Conservation (phyloP, 371 early-diverging fungal species). For the Massospora cicadina region DNA sequence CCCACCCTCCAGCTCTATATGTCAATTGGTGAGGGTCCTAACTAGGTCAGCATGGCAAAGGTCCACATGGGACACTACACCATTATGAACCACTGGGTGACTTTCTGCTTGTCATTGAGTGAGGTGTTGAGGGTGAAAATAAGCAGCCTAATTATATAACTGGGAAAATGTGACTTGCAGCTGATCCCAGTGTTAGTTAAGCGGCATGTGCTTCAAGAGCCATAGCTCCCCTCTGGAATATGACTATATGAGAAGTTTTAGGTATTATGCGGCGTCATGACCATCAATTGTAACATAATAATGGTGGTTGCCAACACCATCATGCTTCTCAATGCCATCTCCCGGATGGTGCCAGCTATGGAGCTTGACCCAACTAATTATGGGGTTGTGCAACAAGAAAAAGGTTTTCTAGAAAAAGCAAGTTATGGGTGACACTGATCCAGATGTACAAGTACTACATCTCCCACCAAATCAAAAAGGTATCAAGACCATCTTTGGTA, state of each 20-base stretch:
- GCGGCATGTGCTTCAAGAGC: constrained; percentile 75
- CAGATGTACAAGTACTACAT: constrained; percentile 88
- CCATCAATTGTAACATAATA: constrained; percentile 67
- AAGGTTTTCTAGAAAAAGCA: constrained; percentile 55
- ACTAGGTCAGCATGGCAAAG: constrained; percentile 76
- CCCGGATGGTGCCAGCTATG: constrained; percentile 53
- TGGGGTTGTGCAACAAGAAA: constrained; percentile 74
- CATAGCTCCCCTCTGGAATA: constrained; percentile 87
- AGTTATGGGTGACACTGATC: constrained; percentile 75
- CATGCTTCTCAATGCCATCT: constrained; percentile 53
- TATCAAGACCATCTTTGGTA: constrained; percentile 86
- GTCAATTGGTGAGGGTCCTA: constrained; percentile 68
- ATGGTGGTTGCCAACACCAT: constrained; percentile 96
- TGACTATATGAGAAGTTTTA: constrained; percentile 80
- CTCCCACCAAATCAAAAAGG: constrained; percentile 80
- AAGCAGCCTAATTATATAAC: constrained; percentile 71
- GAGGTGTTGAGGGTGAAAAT: constrained; percentile 62
- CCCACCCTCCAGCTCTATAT: constrained; percentile 55
- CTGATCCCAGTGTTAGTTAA: constrained; percentile 94
- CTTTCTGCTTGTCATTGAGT: constrained; percentile 80
- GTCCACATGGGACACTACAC: constrained; percentile 86
- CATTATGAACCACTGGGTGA: constrained; percentile 37
- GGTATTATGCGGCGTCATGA: constrained; percentile 56
- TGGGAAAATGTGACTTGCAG: constrained; percentile 97
- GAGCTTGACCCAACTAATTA: constrained; percentile 53